Conservation (phyloP, 176 grass and related monocot genomes). For the Thinopyrum elongatum region DNA sequence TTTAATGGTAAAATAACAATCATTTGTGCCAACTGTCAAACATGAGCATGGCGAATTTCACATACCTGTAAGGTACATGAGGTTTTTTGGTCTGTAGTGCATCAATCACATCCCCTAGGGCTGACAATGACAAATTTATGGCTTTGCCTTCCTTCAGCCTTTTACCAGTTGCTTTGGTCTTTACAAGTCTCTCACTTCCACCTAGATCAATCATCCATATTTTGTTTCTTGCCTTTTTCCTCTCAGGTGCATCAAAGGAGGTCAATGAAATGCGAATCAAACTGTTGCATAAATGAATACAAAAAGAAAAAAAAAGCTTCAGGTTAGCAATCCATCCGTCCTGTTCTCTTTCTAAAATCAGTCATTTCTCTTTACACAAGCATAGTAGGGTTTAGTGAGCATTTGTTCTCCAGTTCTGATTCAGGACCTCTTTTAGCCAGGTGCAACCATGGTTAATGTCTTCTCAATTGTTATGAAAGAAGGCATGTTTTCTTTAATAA, state of each 20-base stretch:
- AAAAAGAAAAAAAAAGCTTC: conserved; percentile 9
- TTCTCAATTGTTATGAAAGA: conserved; percentile 10
- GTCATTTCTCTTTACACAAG: neutral
- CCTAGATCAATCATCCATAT: conserved; percentile 99
- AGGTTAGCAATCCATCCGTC: conserved; percentile 15
- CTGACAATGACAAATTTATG: conserved; percentile 97
- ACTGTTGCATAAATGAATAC: conserved; percentile 58
- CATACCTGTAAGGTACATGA: conserved; percentile 88
- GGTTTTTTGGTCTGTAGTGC: conserved; percentile 78
- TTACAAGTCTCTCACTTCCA: conserved; percentile 90
- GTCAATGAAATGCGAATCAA: conserved; percentile 85
- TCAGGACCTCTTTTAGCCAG: neutral
- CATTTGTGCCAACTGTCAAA: conserved; percentile 5
- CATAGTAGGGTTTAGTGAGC: conserved; percentile 13
- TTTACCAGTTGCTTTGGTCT: conserved; percentile 93
- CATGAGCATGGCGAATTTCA: conserved; percentile 6
- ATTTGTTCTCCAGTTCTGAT: conserved; percentile 18
- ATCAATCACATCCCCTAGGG: conserved; percentile 93
- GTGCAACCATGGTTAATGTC: conserved; percentile 4
- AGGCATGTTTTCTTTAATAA: conserved; percentile 13
- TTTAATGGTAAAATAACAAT: neutral
- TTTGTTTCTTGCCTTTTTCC: conserved; percentile 76
- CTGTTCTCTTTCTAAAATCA: conserved; percentile 14
- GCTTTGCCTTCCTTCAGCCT: conserved; percentile 95
- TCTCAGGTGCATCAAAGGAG: conserved; percentile 53